Base-by-base conservation (phyloP, 495 filamentous ascomycete species). In the Neurospora intermedia region DNA sequence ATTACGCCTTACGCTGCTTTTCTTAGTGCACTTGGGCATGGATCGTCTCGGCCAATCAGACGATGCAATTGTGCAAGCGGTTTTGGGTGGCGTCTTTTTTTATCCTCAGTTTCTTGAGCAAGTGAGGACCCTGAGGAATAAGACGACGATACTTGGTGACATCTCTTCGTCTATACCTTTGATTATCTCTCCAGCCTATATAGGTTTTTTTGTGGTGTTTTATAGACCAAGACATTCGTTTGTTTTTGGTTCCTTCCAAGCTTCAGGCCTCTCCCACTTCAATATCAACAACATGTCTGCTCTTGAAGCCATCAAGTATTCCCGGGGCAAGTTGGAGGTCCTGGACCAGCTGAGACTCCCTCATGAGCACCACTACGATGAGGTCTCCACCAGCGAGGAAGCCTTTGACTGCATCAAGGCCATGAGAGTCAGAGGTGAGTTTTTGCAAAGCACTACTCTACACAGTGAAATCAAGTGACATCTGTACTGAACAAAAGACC, bases 351-450 rank as follows among this genome's bases (percentile, higher is more conserved):
- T 98, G 46, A 87, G 88, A 78, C 87, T 99, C 16, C 96, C 96
- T n/a, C 94, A 97, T 76, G 87, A 92, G 74, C 89, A 92, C 78
- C 85, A 90, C 76, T 98, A 93, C 77, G 90, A 96, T 73, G 78
- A 89, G 45, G 89, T 99, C 69, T 84, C 81, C 16, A 91, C 90
- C 15, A 87, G 89, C 75, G 87, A 94, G 75, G 92, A 97, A 83
- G 96, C 92, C 18, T 98, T 94, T 87, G 88, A 94, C 80, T 93
- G 93, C 69, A 99, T 99, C 80, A 92, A 92, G 79, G 87, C 92
- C 23, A 99, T 99, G 96, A 89, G 93, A 73, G 95, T 97, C 31
- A 75, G 79, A 73, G 79, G 79, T 78, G 42, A 71, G 76, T 70
- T 39, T 1, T 27, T 0, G 6, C 35, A 31, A 27, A 40, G 0